Evolutionary conservation across 2,329 filamentous ascomycete species (phyloP), one percentile per base, ranked within the genome.

Genomic region (Xylariaceae sp.): DNA sequence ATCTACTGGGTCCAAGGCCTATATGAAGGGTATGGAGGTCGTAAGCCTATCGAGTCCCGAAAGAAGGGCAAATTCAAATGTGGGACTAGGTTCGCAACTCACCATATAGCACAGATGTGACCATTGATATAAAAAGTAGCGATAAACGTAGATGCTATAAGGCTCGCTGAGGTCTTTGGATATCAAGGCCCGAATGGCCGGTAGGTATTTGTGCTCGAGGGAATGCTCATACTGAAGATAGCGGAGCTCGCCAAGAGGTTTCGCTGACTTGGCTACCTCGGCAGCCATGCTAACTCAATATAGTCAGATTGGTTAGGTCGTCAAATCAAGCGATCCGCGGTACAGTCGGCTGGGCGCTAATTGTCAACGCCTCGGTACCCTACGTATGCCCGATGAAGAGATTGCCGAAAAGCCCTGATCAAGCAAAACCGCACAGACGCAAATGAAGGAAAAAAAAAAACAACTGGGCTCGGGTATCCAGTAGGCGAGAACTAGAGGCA

Each of bases 91-190:
- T 4, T 29, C 11, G 29, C 43, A 43, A 51, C 69, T 35, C 74
- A 92, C 91, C 85, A 97, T 89, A 73, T 90, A 97, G 73, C 94
- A 99, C n/a, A 99, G 76, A 68, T 97, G 87, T 4, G 89, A 88
- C 94, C 94, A 99, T 80, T 97, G 91, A 69, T 95, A 96, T 19
- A 99, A 77, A 66, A 99, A 99, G 71, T 99, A 99, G 34, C 94
- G 85, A 72, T 97, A 99, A 55, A 99, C 94, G 75, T 99, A 99
- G 70, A 99, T 97, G 73, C 92, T 97, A 72, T 99, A 99, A 1
- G 94, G 94, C 72, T 99, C 94, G 64, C 92, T 97, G 48, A 99
- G 80, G 69, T 97, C 94, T 67, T 92, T 95, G 44, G 91, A 94
- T 67, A 99, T 99, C 68, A 99, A 76, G 54, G 91, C 86, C 53